Conservation (phyloP, 441 rosid genomes). For the Aleurites moluccanus region DNA sequence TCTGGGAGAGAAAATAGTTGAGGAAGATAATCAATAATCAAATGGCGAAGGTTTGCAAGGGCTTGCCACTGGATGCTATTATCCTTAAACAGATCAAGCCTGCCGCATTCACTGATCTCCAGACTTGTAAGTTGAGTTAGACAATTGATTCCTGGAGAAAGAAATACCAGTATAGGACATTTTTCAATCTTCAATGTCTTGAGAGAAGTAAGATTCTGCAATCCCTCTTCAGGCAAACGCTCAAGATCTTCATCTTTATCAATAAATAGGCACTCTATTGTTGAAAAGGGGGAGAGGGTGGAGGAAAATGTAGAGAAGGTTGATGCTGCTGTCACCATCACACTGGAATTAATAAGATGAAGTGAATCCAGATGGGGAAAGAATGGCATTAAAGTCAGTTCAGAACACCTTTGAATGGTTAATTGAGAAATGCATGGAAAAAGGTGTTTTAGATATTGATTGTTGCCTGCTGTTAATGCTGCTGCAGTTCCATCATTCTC, state of each 20-base stretch:
- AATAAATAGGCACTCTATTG: background rate
- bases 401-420: conserved; percentile 24
- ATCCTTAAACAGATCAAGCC: conserved; percentile 14
- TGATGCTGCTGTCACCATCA: conserved; percentile 11
- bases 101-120: conserved; percentile 12
- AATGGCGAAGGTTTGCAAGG: conserved; percentile 6
- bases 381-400: conserved; percentile 11
- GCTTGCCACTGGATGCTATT: conserved; percentile 18
- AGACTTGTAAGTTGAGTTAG: conserved; percentile 10
- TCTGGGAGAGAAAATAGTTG: conserved; percentile 21
- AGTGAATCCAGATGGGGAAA: conserved; percentile 17
- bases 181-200: conserved; percentile 4
- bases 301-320: background rate
- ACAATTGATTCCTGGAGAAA: conserved; percentile 21
- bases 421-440: conserved; percentile 19
- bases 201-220: conserved; percentile 22
- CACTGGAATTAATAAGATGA: conserved; percentile 13
- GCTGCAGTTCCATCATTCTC: background rate
- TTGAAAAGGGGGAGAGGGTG: conserved; percentile 18
- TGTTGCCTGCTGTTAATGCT: background rate
- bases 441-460: background rate
- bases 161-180: conserved; percentile 15
- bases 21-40: conserved; percentile 11
- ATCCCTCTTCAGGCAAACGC: conserved; percentile 17
- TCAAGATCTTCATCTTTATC: conserved; percentile 12